Percentiles rank a stretch among this genome's conserved stretches.
phyloP scores from a whole-genome alignment of 2,329 filamentous ascomycete genomes.

The Madurella mycetomatis region DNA sequence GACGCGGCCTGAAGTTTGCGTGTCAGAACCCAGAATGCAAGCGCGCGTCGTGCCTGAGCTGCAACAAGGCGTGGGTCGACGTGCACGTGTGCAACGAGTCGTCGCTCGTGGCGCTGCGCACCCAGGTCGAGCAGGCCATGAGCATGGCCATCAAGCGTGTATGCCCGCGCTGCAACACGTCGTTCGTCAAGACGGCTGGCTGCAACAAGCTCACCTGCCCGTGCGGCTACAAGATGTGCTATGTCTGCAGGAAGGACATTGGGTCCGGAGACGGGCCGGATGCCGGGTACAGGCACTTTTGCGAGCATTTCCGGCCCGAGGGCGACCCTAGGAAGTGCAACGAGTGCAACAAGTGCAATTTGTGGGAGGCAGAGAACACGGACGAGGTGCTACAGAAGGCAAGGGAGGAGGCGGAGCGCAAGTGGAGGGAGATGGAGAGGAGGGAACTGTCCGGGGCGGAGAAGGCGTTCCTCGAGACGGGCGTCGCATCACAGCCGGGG shows the following conservation, averaged over 20 bases:
- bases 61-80: slow-evolving; percentile 78
- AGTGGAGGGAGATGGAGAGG: slow-evolving; percentile 65
- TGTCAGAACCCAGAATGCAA: slow-evolving; percentile 68
- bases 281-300: slow-evolving; percentile 90
- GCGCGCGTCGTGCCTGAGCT: slow-evolving; percentile 73
- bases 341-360: slow-evolving; percentile 76
- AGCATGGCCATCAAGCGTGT: slow-evolving; percentile 92
- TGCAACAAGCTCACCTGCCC: slow-evolving; percentile 97
- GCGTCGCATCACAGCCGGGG: slow-evolving; percentile 23
- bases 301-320: slow-evolving; percentile 84
- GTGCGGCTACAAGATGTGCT: slow-evolving; percentile 98
- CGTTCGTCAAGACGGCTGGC: slow-evolving; percentile 87
- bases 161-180: slow-evolving; percentile 84
- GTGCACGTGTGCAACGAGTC: slow-evolving; percentile 89
- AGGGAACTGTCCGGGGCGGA: slow-evolving; percentile 52
- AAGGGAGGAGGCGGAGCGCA: slow-evolving; percentile 64
- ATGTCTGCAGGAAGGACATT: slow-evolving; percentile 80
- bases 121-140: slow-evolving; percentile 87
- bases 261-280: slow-evolving; percentile 40
- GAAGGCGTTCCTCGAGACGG: slow-evolving; percentile 54
- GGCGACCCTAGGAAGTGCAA: slow-evolving; percentile 67
- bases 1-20: slow-evolving; percentile 69
- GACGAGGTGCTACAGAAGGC: slow-evolving; percentile 65
- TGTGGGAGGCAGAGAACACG: slow-evolving; percentile 71
- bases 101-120: slow-evolving; percentile 73